These are phyloP conservation scores for Colletotrichum sp. DNA, from an alignment of 2,329 filamentous ascomycete genomes.

Conservation along the genomic window DNA sequence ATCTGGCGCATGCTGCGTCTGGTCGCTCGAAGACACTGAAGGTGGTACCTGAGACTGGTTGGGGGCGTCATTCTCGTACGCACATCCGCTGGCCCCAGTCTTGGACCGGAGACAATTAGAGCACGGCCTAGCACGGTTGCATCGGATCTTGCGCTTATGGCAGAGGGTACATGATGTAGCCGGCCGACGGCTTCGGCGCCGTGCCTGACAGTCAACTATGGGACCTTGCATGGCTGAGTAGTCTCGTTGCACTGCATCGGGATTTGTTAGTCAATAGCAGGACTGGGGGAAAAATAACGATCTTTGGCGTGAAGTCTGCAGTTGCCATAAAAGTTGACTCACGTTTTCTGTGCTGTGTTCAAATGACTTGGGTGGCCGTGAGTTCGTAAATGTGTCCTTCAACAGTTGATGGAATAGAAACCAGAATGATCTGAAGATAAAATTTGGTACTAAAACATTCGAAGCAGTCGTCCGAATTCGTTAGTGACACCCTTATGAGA, in stretches of 20 bases:
- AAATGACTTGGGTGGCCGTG: background rate
- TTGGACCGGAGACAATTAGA: constrained; percentile 45
- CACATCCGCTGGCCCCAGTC: constrained; percentile 30
- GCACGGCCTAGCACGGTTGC: constrained; percentile 44
- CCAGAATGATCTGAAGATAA: background rate
- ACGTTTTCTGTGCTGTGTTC: background rate
- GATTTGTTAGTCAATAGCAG: background rate
- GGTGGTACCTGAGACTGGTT: background rate
- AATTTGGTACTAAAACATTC: background rate
- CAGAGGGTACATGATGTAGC: constrained; percentile 19
- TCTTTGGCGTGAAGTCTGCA: background rate
- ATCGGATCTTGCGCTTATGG: constrained; percentile 48
- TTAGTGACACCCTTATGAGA: background rate
- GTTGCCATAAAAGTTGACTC: background rate
- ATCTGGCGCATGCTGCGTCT: background rate
- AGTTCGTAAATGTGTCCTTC: background rate
- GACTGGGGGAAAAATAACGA: background rate
- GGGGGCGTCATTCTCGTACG: constrained; percentile 32
- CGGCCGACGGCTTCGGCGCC: background rate
- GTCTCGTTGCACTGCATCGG: background rate
- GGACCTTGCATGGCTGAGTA: background rate
- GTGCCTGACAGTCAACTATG: background rate
- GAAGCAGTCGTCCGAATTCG: background rate
- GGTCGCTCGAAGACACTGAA: background rate
- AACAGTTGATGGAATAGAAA: background rate